Percentiles rank a stretch among this genome's conserved stretches.
Conservation (phyloP, 768 basidiomycete species). For the Phlegmacium glaucopus region DNA sequence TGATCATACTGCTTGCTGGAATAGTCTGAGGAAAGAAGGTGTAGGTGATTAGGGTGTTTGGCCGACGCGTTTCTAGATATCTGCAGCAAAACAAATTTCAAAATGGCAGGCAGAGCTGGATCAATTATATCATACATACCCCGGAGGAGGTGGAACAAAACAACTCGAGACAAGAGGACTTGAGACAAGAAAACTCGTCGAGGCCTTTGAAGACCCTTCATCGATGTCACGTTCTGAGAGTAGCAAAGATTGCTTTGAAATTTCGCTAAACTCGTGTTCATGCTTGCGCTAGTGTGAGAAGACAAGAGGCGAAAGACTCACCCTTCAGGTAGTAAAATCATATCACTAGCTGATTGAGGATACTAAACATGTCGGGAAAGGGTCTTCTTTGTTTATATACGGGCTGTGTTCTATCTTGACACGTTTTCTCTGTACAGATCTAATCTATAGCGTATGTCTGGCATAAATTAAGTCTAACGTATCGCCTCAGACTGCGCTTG, state of each 20-base stretch:
- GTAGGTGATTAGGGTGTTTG: slow-evolving; percentile 31
- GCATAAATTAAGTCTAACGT: too few relatives aligned
- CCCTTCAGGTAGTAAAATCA: slow-evolving; percentile 11
- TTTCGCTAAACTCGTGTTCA: neutral
- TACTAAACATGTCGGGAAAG: neutral
- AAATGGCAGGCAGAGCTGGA: neutral
- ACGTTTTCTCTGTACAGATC: too few relatives aligned
- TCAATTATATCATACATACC: too few relatives aligned
- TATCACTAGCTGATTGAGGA: neutral
- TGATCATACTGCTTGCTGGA: slow-evolving; percentile 37
- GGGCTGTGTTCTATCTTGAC: too few relatives aligned
- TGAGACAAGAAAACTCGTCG: too few relatives aligned
- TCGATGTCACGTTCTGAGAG: neutral
- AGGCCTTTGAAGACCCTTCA: neutral
- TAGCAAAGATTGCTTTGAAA: slow-evolving; percentile 9
- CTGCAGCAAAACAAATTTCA: neutral
- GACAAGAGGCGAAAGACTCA: too few relatives aligned
- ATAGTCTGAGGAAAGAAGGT: slow-evolving; percentile 32
- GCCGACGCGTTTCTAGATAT: slow-evolving; percentile 5
- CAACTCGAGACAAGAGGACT: too few relatives aligned
- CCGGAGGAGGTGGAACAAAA: slow-evolving; percentile 6
- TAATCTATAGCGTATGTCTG: too few relatives aligned
- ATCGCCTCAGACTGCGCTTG: slow-evolving; percentile 10
- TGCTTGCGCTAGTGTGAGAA: too few relatives aligned
- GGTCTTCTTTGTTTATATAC: neutral